Evolutionary conservation across 202 grass and related monocot genomes (phyloP), one percentile per base, ranked within the genome.

Genomic region (Eragrostis tef): DNA sequence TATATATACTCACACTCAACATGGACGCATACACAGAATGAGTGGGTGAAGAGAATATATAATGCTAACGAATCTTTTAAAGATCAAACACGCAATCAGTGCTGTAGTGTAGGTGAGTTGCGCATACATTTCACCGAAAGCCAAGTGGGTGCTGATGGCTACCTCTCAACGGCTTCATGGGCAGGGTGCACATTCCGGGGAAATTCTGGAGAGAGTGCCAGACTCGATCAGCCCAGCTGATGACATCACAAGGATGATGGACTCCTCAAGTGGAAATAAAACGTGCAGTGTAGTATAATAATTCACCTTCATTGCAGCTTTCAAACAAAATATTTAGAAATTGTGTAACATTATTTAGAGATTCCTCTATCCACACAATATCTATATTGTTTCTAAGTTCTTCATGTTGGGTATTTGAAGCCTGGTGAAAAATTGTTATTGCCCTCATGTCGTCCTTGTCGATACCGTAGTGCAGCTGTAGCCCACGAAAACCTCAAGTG

Each of bases 161-260:
- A 84, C 81, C 62, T 53, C 75, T n/a, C 75, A 80, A 88, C 81
- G 62, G 74, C 86, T 75, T 84, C 44, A 85, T 85, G 74, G 64
- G 29, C 45, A 8, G 15, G 7, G 13, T 75, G 47, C 31, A 17
- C 36, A 49, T 86, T 52, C 31, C 46, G 10, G 71, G 65, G 5
- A 39, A 67, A 54, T 11, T 2, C 49, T 0, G 25, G 41, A 8
- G 16, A 70, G 41, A 20, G n/a, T 70, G 52, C 17, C 17, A 8
- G 42, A 22, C 34, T 67, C n/a, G 46, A 69, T 57, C 47, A 6
- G 13, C 6, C n/a, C 42, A 46, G 31, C 1, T 12, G 41, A 57
- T 83, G 86, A 83, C 80, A 66, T 72, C 74, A 60, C 0, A 22
- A 6, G 15, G 70, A 60, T 75, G 77, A 75, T 13, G 67, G 22